Percentiles rank a stretch among this genome's conserved stretches.
Evolutionary conservation across 73 alveolate genomes (phyloP).

Genomic region (Tetrahymena malaccensis): DNA sequence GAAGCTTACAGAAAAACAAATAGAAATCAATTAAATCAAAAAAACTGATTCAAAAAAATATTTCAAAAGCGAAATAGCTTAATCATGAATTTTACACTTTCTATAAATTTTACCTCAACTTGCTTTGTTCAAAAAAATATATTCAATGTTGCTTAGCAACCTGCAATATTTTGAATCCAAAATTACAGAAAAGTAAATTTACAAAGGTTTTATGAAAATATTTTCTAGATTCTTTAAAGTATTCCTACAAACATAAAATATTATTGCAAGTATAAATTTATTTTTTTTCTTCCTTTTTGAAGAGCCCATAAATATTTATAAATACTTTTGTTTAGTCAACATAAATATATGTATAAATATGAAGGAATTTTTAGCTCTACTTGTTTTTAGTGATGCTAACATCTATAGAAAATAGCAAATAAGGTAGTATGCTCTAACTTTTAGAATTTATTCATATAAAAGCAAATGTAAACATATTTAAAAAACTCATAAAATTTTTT

Average conservation of each 20-base stretch:
- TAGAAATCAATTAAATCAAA: background rate
- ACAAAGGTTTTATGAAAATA: background rate
- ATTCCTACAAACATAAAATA: too few relatives aligned
- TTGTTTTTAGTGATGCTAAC: too few relatives aligned
- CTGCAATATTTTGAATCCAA: background rate
- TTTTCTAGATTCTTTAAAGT: too few relatives aligned
- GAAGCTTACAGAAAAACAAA: background rate
- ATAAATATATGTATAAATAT: too few relatives aligned
- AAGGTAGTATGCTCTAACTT: too few relatives aligned
- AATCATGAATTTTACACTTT: background rate
- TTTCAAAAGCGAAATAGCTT: background rate
- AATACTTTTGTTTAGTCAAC: background rate
- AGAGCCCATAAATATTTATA: background rate
- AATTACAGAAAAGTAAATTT: background rate
- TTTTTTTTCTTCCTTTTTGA: background rate
- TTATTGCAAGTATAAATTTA: too few relatives aligned
- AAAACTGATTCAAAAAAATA: too few relatives aligned
- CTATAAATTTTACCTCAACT: background rate
- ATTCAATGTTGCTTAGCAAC: background rate
- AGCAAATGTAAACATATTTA: too few relatives aligned
- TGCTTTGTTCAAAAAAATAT: background rate
- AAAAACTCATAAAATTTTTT: too few relatives aligned
- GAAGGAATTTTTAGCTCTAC: too few relatives aligned
- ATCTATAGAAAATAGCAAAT: too few relatives aligned
- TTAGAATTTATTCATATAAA: too few relatives aligned